A percentile compares a stretch with the other conserved stretches of the same genome.
Evolutionary conservation across 352 stramenopile genomes (phyloP).

Genomic region (Phytophthora gonapodyides): DNA sequence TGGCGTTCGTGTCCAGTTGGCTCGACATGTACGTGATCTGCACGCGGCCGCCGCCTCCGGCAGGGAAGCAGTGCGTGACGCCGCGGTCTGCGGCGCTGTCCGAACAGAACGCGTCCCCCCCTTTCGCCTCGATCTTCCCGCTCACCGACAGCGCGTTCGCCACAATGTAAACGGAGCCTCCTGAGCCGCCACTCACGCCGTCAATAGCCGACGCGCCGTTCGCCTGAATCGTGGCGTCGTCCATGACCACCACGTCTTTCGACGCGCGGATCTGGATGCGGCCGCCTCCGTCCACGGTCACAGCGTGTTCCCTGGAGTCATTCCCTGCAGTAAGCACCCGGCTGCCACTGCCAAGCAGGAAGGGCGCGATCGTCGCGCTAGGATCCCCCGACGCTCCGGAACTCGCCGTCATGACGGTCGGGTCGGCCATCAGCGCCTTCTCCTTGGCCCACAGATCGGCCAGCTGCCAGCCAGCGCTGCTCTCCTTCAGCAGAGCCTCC

Average conservation of each 20-base stretch:
- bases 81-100: slow-evolving; percentile 28
- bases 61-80: slow-evolving; percentile 53
- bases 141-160: slow-evolving; percentile 54
- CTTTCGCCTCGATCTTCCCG: slow-evolving; percentile 49
- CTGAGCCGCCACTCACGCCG: slow-evolving; percentile 51
- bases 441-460: slow-evolving; percentile 51
- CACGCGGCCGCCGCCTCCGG: slow-evolving; percentile 65
- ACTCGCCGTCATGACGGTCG: slow-evolving; percentile 15
- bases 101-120: slow-evolving; percentile 56
- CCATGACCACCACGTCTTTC: slow-evolving; percentile 73
- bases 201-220: slow-evolving; percentile 51
- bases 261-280: slow-evolving; percentile 69
- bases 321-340: slow-evolving; percentile 15
- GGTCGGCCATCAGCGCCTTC: slow-evolving; percentile 33
- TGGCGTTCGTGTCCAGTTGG: slow-evolving; percentile 53
- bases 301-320: slow-evolving; percentile 9
- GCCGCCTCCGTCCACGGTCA: slow-evolving; percentile 47
- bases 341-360: slow-evolving; percentile 61
- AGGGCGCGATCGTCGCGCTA: slow-evolving; percentile 37
- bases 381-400: slow-evolving; percentile 18
- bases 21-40: slow-evolving; percentile 75
- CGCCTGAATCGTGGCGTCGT: slow-evolving; percentile 47
- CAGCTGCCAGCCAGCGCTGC: slow-evolving; percentile 59
- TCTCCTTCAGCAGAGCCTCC: slow-evolving; percentile 42
- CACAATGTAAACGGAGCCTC: slow-evolving; percentile 57